phyloP scores from a whole-genome alignment of 495 filamentous ascomycete species.

The Cercophora sp. region DNA sequence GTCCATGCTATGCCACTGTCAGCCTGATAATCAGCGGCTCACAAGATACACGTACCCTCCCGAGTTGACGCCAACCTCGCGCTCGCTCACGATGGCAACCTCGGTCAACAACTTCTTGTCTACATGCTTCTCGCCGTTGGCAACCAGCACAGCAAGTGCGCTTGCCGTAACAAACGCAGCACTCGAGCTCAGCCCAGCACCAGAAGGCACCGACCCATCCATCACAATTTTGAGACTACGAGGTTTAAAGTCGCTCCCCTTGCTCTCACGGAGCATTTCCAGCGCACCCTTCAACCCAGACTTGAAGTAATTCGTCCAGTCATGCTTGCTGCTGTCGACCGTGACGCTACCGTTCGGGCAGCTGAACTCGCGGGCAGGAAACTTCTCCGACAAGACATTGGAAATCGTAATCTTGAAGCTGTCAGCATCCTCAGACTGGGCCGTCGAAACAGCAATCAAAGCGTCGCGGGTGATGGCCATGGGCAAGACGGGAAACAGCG shows the following conservation, averaged over 20 bases:
- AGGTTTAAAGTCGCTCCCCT: constrained; percentile 55
- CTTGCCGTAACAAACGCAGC: constrained; percentile 92
- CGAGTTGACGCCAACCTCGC: constrained; percentile 92
- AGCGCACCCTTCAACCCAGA: constrained; percentile 79
- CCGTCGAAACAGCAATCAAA: constrained; percentile 76
- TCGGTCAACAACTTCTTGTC: constrained; percentile 88
- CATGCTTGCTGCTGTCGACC: constrained; percentile 70
- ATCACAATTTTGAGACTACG: constrained; percentile 83
- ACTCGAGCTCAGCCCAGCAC: constrained; percentile 88
- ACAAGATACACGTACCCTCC: constrained; percentile 63
- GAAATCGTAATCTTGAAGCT: constrained; percentile 55
- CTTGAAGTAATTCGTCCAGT: constrained; percentile 99
- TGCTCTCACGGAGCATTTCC: constrained; percentile 69
- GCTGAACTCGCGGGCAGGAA: constrained; percentile 70
- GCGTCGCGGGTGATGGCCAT: constrained; percentile 92
- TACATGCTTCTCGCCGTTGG: constrained; percentile 73
- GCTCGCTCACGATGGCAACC: constrained; percentile 87
- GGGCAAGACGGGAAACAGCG: constrained; percentile 89
- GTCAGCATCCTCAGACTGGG: constrained; percentile 24
- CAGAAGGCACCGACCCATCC: constrained; percentile 86
- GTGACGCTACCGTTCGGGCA: constrained; percentile 55
- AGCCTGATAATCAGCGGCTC: not conserved
- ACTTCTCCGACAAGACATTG: constrained; percentile 75
- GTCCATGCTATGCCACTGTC: constrained; percentile 66
- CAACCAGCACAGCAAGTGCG: constrained; percentile 80